Evolutionary conservation across 75 land plant genomes (phyloP).

Genomic region (Ceratopteris richardii): DNA sequence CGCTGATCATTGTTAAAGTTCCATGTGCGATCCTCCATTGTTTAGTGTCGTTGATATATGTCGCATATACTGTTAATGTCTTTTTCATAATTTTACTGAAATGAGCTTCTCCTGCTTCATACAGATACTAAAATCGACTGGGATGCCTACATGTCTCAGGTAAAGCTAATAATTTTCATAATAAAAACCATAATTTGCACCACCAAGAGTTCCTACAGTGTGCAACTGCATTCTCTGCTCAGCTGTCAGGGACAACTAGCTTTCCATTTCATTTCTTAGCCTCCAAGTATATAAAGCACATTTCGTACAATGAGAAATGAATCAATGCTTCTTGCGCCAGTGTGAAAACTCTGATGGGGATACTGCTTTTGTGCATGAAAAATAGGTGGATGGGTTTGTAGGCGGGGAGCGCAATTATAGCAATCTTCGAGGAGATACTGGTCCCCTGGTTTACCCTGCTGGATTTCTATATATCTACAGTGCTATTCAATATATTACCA

Average conservation of each 20-base stretch:
- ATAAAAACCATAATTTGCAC: not conserved
- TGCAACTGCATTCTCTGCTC: too few relatives aligned
- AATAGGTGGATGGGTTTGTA: constrained; percentile 77
- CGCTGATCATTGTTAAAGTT: constrained; percentile 56
- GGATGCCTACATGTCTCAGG: constrained; percentile 99
- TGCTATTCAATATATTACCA: constrained; percentile 58
- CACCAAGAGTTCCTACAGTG: not conserved
- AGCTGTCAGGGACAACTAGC: too few relatives aligned
- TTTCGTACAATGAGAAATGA: too few relatives aligned
- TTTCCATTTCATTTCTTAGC: too few relatives aligned
- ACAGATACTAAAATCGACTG: constrained; percentile 96
- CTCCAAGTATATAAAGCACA: too few relatives aligned
- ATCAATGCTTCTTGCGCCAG: too few relatives aligned
- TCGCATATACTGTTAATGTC: not conserved
- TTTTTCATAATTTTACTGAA: not conserved
- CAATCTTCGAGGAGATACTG: constrained; percentile 84
- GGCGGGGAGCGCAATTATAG: constrained; percentile 81
- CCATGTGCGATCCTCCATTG: constrained; percentile 46
- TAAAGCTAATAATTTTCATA: constrained; percentile 6
- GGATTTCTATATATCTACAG: constrained; percentile 88
- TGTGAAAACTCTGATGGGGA: too few relatives aligned
- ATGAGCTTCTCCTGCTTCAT: not conserved
- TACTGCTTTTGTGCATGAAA: not conserved
- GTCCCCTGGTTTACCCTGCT: constrained; percentile 92
- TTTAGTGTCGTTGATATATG: not conserved